Conservation (phyloP, 2,329 filamentous ascomycete species). For the Colletotrichum orchidophilum region DNA sequence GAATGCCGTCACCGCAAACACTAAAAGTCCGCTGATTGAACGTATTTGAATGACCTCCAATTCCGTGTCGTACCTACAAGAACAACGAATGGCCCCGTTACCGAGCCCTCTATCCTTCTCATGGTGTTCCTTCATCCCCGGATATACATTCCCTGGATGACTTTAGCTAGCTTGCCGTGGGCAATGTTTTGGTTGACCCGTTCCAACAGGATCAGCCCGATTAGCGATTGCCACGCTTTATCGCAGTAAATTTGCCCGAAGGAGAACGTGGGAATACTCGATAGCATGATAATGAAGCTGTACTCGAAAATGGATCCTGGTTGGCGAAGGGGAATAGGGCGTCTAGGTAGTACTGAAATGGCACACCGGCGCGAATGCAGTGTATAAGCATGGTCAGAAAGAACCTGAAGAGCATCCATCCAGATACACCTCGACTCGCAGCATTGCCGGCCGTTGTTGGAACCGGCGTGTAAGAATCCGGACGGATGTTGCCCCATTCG, state of each 20-base stretch:
- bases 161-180: background rate
- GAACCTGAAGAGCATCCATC: background rate
- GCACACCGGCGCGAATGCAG: too few species aligned
- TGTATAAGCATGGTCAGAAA: too few species aligned
- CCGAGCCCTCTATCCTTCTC: background rate
- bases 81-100: too few species aligned
- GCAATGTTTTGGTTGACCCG: background rate
- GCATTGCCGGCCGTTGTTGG: background rate
- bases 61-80: too few species aligned
- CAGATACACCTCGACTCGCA: accelerated
- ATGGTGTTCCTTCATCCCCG: background rate
- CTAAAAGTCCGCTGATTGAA: too few species aligned
- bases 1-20: too few species aligned
- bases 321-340: too few species aligned
- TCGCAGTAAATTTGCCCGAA: background rate
- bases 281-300: background rate
- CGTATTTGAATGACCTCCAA: too few species aligned
- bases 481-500: background rate
- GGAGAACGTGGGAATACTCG: background rate
- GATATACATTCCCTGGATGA: too few species aligned
- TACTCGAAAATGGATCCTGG: background rate
- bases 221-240: background rate
- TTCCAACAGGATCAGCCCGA: background rate
- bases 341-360: too few species aligned
- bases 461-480: too few species aligned